These are phyloP conservation scores for Clonostachys solani DNA, from an alignment of 2,329 filamentous ascomycete genomes.

Conservation along the genomic window DNA sequence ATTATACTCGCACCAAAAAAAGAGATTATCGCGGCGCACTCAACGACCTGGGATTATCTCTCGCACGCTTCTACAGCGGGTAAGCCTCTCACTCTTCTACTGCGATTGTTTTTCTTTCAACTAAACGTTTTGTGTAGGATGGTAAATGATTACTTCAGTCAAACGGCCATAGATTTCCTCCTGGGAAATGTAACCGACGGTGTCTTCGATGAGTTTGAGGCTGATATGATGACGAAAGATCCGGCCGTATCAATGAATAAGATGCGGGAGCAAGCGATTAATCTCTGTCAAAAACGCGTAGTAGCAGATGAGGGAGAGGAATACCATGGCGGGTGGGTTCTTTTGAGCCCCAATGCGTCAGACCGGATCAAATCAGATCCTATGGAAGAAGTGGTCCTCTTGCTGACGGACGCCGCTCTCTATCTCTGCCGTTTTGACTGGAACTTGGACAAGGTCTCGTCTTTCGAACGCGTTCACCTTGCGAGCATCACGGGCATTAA, in stretches of 20 bases:
- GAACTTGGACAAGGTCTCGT: slow-evolving; percentile 90
- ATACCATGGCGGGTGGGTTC: slow-evolving; percentile 83
- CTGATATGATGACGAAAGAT: slow-evolving; percentile 88
- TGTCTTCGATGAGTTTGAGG: slow-evolving; percentile 92
- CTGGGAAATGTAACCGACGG: slow-evolving; percentile 80
- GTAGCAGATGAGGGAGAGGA: slow-evolving; percentile 81
- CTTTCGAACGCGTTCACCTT: slow-evolving; percentile 82
- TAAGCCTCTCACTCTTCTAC: slow-evolving; percentile 25
- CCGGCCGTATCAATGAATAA: slow-evolving; percentile 83
- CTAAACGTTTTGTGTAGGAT: slow-evolving; percentile 56
- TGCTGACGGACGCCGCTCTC: slow-evolving; percentile 79
- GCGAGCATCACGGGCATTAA: slow-evolving; percentile 68
- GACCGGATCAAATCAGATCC: slow-evolving; percentile 67
- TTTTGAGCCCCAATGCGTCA: slow-evolving; percentile 70
- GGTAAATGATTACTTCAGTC: slow-evolving; percentile 96
- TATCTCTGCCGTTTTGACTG: slow-evolving; percentile 94
- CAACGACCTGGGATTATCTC: slow-evolving; percentile 84
- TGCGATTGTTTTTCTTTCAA: background rate
- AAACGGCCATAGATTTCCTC: slow-evolving; percentile 91
- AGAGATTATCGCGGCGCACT: slow-evolving; percentile 87
- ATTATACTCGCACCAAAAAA: slow-evolving; percentile 89
- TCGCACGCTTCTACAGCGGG: slow-evolving; percentile 71
- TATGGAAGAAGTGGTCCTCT: slow-evolving; percentile 83
- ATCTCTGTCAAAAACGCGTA: slow-evolving; percentile 81
- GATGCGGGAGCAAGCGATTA: slow-evolving; percentile 84